Percentiles rank a stretch among this genome's conserved stretches.
These are phyloP conservation scores for Raphanus hybrid DNA, from an alignment of 441 rosid species.

Conservation along the genomic window DNA sequence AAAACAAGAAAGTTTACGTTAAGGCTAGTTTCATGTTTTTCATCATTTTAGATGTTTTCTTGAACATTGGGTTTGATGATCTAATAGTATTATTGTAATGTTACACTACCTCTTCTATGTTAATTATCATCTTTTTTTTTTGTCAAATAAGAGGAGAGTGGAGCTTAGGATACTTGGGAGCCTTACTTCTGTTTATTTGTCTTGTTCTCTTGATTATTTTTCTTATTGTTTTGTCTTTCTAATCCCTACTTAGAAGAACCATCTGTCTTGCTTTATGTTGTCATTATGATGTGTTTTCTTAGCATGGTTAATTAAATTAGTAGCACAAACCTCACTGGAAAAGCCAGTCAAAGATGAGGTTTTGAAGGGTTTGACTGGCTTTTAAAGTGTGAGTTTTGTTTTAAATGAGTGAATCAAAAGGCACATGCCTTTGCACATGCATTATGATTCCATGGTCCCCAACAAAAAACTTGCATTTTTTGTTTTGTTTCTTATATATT, in stretches of 20 bases:
- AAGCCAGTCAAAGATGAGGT: slow-evolving; percentile 36
- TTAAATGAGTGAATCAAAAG: slow-evolving; percentile 42
- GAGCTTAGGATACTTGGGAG: slow-evolving; percentile 18
- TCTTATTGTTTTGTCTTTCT: not conserved
- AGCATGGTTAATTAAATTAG: slow-evolving; percentile 12
- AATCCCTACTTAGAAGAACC: not conserved
- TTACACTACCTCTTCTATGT: slow-evolving; percentile 18
- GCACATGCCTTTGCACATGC: slow-evolving; percentile 49
- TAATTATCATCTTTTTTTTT: slow-evolving; percentile 27
- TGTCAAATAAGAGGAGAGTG: slow-evolving; percentile 13
- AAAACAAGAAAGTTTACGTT: slow-evolving; percentile 14
- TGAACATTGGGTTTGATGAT: slow-evolving; percentile 7
- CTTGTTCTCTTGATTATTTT: slow-evolving; percentile 14
- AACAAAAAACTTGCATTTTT: slow-evolving; percentile 9
- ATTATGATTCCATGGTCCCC: slow-evolving; percentile 47
- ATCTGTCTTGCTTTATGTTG: slow-evolving; percentile 18
- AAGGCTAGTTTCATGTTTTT: slow-evolving; percentile 20
- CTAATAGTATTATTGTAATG: slow-evolving; percentile 37
- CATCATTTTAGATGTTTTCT: slow-evolving; percentile 23
- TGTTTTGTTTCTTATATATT: not conserved
- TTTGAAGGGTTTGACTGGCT: slow-evolving; percentile 36
- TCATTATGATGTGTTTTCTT: slow-evolving; percentile 22
- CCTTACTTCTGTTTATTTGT: slow-evolving; percentile 21
- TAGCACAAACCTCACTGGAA: slow-evolving; percentile 21
- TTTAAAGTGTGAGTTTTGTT: slow-evolving; percentile 34